These are phyloP conservation scores for Naganishia cerealis DNA, from an alignment of 1,284 basidiomycete species.

Conservation along the genomic window DNA sequence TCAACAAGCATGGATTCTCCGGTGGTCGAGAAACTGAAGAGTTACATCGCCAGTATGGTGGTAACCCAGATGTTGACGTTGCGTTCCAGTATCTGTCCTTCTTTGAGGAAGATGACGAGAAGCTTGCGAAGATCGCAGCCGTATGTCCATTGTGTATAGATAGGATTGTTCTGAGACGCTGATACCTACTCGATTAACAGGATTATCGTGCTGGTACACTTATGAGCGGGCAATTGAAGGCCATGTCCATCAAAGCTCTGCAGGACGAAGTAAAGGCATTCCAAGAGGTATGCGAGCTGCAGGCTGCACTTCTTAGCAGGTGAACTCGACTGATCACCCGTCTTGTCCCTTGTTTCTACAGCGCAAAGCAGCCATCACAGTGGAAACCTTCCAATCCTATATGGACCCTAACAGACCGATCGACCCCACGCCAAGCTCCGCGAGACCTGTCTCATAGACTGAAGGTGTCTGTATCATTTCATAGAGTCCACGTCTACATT, in stretches of 20 bases:
- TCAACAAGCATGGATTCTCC: slow-evolving; percentile 88
- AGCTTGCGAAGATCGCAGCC: slow-evolving; percentile 72
- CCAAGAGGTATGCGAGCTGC: slow-evolving; percentile 69
- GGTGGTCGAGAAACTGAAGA: slow-evolving; percentile 88
- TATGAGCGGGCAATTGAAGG: slow-evolving; percentile 90
- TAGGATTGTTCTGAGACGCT: not conserved
- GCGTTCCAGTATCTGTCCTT: slow-evolving; percentile 95
- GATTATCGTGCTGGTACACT: slow-evolving; percentile 87
- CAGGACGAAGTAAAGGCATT: slow-evolving; percentile 84
- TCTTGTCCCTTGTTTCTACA: slow-evolving; percentile 49
- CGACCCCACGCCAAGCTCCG: slow-evolving; percentile 53
- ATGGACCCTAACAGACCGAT: slow-evolving; percentile 85
- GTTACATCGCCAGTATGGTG: slow-evolving; percentile 83
- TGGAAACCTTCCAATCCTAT: slow-evolving; percentile 72
- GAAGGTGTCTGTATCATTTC: not conserved
- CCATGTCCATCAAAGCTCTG: slow-evolving; percentile 77
- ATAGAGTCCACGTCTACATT: slow-evolving; percentile 15
- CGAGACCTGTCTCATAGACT: slow-evolving; percentile 1
- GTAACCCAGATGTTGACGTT: slow-evolving; percentile 93
- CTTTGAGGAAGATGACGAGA: slow-evolving; percentile 92
- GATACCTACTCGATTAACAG: slow-evolving; percentile 53
- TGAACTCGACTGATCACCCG: slow-evolving; percentile 13
- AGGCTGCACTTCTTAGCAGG: slow-evolving; percentile 13
- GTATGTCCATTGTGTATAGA: slow-evolving; percentile 56
- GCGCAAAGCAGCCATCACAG: slow-evolving; percentile 78